Evolutionary conservation across 345 rosid species (phyloP).

Genomic region (Barbarea vulgaris): DNA sequence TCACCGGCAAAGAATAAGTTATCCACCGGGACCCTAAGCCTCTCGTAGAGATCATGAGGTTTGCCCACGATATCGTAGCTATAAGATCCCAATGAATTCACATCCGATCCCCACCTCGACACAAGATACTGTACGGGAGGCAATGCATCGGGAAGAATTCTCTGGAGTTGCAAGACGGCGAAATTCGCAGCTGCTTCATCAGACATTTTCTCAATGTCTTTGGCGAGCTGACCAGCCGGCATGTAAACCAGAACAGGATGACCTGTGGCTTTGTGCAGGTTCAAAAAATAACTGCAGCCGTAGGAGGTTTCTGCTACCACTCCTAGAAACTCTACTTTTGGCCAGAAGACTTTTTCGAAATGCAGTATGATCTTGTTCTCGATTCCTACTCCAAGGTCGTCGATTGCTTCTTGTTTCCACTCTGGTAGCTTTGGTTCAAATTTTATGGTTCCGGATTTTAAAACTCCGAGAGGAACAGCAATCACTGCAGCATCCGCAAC

Average conservation of each 20-base stretch:
- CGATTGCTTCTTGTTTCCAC: constrained; percentile 94
- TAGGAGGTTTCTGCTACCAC: constrained; percentile 90
- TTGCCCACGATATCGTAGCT: constrained; percentile 83
- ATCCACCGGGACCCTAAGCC: constrained; percentile 83
- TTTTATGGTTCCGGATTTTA: constrained; percentile 62
- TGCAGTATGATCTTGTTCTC: constrained; percentile 86
- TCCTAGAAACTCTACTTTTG: constrained; percentile 95
- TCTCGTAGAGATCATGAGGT: constrained; percentile 85
- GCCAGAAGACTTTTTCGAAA: constrained; percentile 93
- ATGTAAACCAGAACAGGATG: constrained; percentile 88
- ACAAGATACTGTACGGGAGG: constrained; percentile 78
- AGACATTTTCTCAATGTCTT: constrained; percentile 94
- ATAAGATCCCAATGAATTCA: constrained; percentile 80
- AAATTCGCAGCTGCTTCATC: constrained; percentile 93
- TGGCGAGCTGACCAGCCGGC: constrained; percentile 98
- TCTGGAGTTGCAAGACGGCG: constrained; percentile 79
- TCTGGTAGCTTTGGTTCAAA: constrained; percentile 90
- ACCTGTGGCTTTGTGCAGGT: constrained; percentile 97
- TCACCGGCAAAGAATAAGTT: constrained; percentile 98
- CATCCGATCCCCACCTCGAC: constrained; percentile 79
- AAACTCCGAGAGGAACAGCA: constrained; percentile 86
- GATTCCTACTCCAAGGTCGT: constrained; percentile 85
- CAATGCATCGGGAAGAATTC: constrained; percentile 82
- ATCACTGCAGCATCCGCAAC: constrained; percentile 81
- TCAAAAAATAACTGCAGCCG: constrained; percentile 90